phyloP scores from a whole-genome alignment of 495 filamentous ascomycete species.

The Hyaloscypha finlandica region DNA sequence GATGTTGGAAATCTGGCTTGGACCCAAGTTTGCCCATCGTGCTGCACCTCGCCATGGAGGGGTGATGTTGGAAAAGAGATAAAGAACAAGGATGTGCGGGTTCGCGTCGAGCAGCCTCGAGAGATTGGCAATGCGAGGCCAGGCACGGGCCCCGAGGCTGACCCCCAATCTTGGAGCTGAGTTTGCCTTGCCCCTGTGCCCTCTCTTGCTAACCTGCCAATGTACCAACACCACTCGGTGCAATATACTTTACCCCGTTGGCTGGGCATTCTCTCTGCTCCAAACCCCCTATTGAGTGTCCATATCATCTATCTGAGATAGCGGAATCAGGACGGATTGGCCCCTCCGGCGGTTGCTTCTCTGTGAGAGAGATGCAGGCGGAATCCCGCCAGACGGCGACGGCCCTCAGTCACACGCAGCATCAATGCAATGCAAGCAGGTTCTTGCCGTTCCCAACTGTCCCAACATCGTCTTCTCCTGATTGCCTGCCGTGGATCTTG shows the following conservation, averaged over 20 bases:
- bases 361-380: background rate
- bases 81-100: background rate
- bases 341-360: background rate
- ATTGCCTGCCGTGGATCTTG: background rate
- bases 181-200: background rate
- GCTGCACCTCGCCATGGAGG: conserved; percentile 17
- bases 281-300: background rate
- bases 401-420: conserved; percentile 12
- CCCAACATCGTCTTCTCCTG: background rate
- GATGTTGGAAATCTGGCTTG: conserved; percentile 1
- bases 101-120: background rate
- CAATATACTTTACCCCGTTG: background rate
- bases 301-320: background rate
- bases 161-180: background rate
- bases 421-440: conserved; percentile 1
- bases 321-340: background rate
- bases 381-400: background rate
- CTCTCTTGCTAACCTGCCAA: background rate
- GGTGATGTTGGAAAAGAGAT: conserved; percentile 4
- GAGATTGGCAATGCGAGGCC: too few species aligned
- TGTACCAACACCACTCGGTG: background rate
- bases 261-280: conserved; percentile 2
- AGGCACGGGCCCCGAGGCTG: background rate
- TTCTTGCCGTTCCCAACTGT: background rate
- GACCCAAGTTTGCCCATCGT: background rate